A percentile compares a stretch with the other conserved stretches of the same genome.
Conservation (phyloP, 352 stramenopile genomes). For the Phytophthora aleatoria region DNA sequence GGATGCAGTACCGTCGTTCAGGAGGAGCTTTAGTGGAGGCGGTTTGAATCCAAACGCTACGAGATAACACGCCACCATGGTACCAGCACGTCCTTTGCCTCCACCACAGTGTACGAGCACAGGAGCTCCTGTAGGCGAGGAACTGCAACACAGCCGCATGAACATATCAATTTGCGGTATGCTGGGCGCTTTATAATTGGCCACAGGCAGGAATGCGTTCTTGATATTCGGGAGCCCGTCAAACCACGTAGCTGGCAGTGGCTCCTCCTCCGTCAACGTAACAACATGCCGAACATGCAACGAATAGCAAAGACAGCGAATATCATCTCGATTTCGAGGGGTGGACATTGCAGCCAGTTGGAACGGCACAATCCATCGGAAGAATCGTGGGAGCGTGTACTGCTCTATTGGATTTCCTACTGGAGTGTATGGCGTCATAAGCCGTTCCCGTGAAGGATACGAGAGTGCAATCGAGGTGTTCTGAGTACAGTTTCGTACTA, state of each 20-base stretch:
- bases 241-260: conserved; percentile 39
- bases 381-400: conserved; percentile 46
- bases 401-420: background rate
- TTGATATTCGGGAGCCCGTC: conserved; percentile 21
- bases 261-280: conserved; percentile 47
- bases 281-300: conserved; percentile 42
- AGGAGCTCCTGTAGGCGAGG: conserved; percentile 10
- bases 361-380: conserved; percentile 53
- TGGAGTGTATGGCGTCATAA: conserved; percentile 6
- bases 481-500: conserved; percentile 9
- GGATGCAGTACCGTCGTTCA: background rate
- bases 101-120: conserved; percentile 72
- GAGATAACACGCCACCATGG: conserved; percentile 72
- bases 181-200: conserved; percentile 61
- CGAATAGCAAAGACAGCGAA: conserved; percentile 34
- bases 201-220: conserved; percentile 55
- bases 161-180: conserved; percentile 68
- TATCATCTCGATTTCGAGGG: conserved; percentile 37
- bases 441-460: conserved; percentile 15
- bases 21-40: conserved; percentile 20
- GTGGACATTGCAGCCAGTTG: conserved; percentile 50
- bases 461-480: conserved; percentile 8
- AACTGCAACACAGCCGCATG: conserved; percentile 42
- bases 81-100: conserved; percentile 64
- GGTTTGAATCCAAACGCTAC: conserved; percentile 61